phyloP scores from a whole-genome alignment of 2,329 filamentous ascomycete genomes.

The Pyricularia sp. region DNA sequence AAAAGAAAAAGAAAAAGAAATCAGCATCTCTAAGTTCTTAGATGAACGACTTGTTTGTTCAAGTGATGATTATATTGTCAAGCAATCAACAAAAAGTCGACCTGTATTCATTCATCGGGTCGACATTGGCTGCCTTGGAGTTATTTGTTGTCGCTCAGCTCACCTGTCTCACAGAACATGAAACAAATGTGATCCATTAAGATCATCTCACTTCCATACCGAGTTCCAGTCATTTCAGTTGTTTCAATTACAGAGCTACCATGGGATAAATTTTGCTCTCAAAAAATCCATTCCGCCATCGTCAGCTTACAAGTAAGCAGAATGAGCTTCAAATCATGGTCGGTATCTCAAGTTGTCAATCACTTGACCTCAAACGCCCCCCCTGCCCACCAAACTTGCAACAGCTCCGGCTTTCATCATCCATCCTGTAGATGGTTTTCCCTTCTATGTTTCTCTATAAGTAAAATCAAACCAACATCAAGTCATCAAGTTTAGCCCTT shows the following conservation, averaged over 20 bases:
- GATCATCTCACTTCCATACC: neutral
- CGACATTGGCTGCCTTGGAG: too few species aligned
- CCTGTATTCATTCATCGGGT: too few species aligned
- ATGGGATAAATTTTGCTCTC: neutral
- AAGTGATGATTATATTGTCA: too few species aligned
- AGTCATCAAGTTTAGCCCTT: slow-evolving; percentile 30
- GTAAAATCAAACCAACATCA: neutral
- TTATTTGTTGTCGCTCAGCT: neutral
- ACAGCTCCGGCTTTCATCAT: neutral
- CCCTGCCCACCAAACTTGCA: neutral
- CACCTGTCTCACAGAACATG: too few species aligned
- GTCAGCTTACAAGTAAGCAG: slow-evolving; percentile 3
- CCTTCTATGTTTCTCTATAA: slow-evolving; percentile 1
- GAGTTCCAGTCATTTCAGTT: neutral
- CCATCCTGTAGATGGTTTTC: neutral
- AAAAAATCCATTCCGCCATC: neutral
- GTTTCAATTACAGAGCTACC: slow-evolving; percentile 5
- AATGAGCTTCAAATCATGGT: neutral
- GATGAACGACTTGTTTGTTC: too few species aligned
- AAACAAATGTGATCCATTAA: neutral
- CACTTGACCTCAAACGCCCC: neutral
- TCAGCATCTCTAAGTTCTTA: too few species aligned
- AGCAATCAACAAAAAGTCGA: too few species aligned
- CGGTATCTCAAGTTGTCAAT: neutral
- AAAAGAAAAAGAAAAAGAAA: too few species aligned